phyloP scores from a whole-genome alignment of 1,284 basidiomycete species.

The Ceratobasidium sp. region DNA sequence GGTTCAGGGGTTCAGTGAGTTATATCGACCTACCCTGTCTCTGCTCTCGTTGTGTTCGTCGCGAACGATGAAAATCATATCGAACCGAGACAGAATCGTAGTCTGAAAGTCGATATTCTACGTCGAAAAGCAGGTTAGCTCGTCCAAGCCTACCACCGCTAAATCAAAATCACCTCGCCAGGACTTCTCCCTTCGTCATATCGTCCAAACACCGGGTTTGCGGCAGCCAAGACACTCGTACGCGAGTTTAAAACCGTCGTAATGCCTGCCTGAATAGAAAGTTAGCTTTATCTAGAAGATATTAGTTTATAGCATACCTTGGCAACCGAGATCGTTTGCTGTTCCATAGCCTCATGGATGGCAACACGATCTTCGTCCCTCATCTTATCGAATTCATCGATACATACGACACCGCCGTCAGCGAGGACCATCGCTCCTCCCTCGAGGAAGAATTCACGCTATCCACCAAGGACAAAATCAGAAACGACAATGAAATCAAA shows the following conservation, averaged over 20 bases:
- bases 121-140: neutral
- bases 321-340: slow-evolving; percentile 99
- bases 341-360: slow-evolving; percentile 99
- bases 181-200: slow-evolving; percentile 98
- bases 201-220: slow-evolving; percentile 98
- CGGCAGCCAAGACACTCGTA: slow-evolving; percentile 96
- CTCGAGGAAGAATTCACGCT: slow-evolving; percentile 99
- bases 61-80: slow-evolving; percentile 99
- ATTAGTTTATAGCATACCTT: slow-evolving; percentile 62
- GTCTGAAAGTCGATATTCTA: slow-evolving; percentile 99
- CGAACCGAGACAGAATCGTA: slow-evolving; percentile 97
- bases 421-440: slow-evolving; percentile 99
- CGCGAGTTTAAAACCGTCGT: slow-evolving; percentile 98
- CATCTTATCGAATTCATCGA: slow-evolving; percentile 99
- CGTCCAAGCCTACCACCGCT: neutral
- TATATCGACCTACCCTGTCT: slow-evolving; percentile 74
- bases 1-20: neutral
- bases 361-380: slow-evolving; percentile 98
- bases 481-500: too few relatives aligned
- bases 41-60: slow-evolving; percentile 97
- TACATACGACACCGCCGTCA: slow-evolving; percentile 98
- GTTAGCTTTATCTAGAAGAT: neutral
- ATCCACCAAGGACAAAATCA: neutral
- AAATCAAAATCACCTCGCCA: slow-evolving; percentile 76
- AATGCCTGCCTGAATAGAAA: slow-evolving; percentile 78